These are phyloP conservation scores for Fusarium lyarnte DNA, from an alignment of 2,329 filamentous ascomycete genomes.

Conservation along the genomic window DNA sequence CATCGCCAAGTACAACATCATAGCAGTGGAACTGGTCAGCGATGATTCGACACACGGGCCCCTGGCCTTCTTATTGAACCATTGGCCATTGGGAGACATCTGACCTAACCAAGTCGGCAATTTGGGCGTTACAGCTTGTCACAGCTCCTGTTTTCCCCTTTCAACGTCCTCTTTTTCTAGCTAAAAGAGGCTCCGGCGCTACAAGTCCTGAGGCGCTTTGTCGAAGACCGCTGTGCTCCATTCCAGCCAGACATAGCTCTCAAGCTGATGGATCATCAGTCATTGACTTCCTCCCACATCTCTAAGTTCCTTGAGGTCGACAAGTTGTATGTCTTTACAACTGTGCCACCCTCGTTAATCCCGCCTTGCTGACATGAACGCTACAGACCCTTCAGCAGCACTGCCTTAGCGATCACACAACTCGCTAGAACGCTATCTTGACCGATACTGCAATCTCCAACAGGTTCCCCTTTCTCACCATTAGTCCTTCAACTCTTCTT, in stretches of 20 bases:
- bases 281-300: rapidly evolving
- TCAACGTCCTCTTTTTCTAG: rapidly evolving
- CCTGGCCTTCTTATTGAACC: not conserved
- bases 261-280: too few relatives aligned
- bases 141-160: not conserved
- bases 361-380: not conserved
- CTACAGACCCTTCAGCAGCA: not conserved
- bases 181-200: rapidly evolving
- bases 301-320: rapidly evolving
- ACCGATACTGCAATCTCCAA: not conserved
- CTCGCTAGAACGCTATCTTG: not conserved
- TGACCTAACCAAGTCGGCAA: not conserved
- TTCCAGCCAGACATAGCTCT: not conserved
- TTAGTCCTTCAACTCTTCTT: too few relatives aligned
- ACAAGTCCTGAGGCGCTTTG: not conserved
- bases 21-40: not conserved
- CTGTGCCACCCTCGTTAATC: too few relatives aligned
- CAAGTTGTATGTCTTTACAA: rapidly evolving
- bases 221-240: not conserved
- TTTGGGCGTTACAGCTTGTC: rapidly evolving
- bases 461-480: rapidly evolving
- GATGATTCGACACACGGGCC: not conserved
- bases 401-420: not conserved
- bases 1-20: not conserved
- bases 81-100: not conserved